Conservation (phyloP, 2,329 filamentous ascomycete genomes). For the Ophiostoma piceae region DNA sequence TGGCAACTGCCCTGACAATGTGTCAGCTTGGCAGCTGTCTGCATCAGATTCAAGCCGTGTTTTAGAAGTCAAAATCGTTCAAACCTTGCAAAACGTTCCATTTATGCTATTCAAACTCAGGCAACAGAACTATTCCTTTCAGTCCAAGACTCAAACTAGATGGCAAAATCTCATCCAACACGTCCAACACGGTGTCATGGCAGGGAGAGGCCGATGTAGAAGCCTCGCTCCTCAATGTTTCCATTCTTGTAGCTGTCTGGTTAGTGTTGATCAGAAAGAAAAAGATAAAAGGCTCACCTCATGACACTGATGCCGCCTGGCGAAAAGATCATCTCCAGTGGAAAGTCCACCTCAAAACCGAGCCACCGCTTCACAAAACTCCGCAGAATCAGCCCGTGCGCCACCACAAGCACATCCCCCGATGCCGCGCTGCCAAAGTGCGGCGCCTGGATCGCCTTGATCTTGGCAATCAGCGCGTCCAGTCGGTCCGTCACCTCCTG, state of each 20-base stretch:
- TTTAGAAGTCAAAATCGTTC: neutral
- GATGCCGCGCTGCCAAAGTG: slow-evolving; percentile 39
- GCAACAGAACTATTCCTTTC: neutral
- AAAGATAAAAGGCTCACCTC: slow-evolving; percentile 34
- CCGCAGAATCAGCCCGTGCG: slow-evolving; percentile 43
- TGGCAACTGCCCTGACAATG: neutral
- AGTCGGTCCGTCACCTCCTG: slow-evolving; percentile 38
- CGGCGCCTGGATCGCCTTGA: slow-evolving; percentile 37
- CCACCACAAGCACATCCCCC: slow-evolving; percentile 36
- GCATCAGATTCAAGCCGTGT: neutral
- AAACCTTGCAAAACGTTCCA: neutral
- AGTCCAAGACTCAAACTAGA: neutral
- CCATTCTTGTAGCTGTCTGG: slow-evolving; percentile 32
- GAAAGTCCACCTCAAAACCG: slow-evolving; percentile 38
- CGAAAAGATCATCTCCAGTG: slow-evolving; percentile 40
- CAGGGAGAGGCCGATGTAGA: slow-evolving; percentile 35
- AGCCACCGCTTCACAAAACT: slow-evolving; percentile 46
- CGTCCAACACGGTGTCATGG: neutral
- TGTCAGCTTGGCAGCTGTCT: neutral
- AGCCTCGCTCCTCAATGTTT: slow-evolving; percentile 37
- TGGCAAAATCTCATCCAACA: neutral
- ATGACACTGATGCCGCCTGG: slow-evolving; percentile 41
- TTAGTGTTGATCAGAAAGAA: neutral
- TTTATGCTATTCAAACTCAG: neutral
- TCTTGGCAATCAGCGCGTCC: slow-evolving; percentile 40